phyloP scores from a whole-genome alignment of 768 basidiomycete species.

The Tephrocybe sp. region DNA sequence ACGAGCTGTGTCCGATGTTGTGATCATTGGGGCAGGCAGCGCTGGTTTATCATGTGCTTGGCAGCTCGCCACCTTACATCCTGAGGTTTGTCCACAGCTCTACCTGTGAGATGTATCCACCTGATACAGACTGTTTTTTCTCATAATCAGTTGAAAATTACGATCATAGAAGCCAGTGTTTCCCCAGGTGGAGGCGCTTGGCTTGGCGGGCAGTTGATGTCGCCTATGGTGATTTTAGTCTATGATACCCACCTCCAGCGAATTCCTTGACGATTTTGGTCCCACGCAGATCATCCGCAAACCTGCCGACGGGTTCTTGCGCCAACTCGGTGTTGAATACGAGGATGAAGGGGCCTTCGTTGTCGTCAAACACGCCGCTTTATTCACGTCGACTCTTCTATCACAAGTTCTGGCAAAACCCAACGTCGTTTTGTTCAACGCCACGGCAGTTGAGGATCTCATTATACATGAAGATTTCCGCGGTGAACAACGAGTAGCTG shows the following conservation, averaged over 20 bases:
- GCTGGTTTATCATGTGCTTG: conserved; percentile 75
- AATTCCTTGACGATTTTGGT: not conserved
- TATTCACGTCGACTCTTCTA: conserved; percentile 78
- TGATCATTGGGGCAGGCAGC: conserved; percentile 74
- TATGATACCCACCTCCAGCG: not conserved
- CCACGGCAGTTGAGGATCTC: conserved; percentile 80
- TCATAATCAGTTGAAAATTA: conserved; percentile 43
- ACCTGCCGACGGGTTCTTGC: conserved; percentile 72
- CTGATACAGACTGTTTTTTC: not conserved
- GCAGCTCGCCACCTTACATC: conserved; percentile 63
- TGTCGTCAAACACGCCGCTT: conserved; percentile 79
- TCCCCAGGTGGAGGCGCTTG: conserved; percentile 79
- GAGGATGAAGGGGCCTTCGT: conserved; percentile 80
- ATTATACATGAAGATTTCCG: conserved; percentile 64
- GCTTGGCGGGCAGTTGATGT: conserved; percentile 81
- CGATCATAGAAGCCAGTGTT: conserved; percentile 74
- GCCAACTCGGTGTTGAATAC: conserved; percentile 67
- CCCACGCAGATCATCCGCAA: conserved; percentile 65
- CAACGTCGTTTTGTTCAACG: conserved; percentile 76
- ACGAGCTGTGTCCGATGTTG: conserved; percentile 72
- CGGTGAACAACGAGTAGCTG: conserved; percentile 47
- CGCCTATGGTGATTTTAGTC: conserved; percentile 57
- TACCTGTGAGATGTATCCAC: not conserved
- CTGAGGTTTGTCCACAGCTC: conserved; percentile 45
- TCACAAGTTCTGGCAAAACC: conserved; percentile 69